Conservation (phyloP, 176 grass and related monocot species). For the Musa beccarii region DNA sequence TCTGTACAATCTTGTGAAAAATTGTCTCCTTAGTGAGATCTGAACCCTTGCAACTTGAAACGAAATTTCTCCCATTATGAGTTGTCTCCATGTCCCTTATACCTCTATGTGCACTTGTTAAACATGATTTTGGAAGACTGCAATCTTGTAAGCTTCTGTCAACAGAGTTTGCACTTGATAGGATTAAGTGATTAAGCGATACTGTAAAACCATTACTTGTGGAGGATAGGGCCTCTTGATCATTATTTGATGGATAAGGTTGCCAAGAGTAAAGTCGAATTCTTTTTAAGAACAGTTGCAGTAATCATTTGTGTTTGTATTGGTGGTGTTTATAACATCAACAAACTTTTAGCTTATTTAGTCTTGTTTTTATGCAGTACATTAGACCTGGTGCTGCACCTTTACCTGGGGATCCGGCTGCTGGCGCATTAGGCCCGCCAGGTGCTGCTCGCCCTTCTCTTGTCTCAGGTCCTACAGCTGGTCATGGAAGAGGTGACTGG, state of each 20-base stretch:
- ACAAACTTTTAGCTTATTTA: background rate
- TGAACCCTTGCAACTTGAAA: too few relatives aligned
- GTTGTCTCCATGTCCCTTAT: too few relatives aligned
- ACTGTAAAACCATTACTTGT: background rate
- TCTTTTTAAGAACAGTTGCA: background rate
- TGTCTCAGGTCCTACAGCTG: constrained; percentile 44
- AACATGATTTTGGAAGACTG: too few relatives aligned
- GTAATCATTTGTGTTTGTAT: background rate
- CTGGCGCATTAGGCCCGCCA: constrained; percentile 37
- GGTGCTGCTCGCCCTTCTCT: constrained; percentile 60
- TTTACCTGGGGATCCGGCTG: constrained; percentile 32
- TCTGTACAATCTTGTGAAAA: background rate
- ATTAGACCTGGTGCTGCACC: constrained; percentile 63
- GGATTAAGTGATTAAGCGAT: background rate
- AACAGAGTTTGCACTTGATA: too few relatives aligned
- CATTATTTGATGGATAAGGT: background rate
- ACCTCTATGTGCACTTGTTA: too few relatives aligned
- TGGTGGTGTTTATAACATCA: background rate
- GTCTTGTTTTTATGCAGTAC: constrained; percentile 42
- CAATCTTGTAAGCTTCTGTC: too few relatives aligned
- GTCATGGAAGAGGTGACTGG: constrained; percentile 90
- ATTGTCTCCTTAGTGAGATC: background rate
- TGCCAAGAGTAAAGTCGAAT: background rate
- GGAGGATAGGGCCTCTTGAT: background rate
- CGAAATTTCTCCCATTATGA: too few relatives aligned